Conservation (phyloP, 139 green algal species). For the Chlamydomonas sphaeroides region DNA sequence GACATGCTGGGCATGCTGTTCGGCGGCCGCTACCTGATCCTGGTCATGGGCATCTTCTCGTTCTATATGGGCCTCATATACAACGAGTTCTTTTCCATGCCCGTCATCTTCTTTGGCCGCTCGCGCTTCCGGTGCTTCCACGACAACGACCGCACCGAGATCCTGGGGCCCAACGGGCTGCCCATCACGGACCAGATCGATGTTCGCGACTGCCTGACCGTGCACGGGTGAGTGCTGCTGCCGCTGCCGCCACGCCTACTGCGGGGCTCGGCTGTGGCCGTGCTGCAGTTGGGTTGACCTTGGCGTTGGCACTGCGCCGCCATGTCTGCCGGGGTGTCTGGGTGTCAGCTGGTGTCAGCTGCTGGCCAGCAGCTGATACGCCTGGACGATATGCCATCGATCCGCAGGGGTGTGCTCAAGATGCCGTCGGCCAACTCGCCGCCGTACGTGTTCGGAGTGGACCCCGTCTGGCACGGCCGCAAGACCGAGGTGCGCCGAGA, state of each 20-base stretch:
- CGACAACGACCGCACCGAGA: background rate
- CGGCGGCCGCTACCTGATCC: slow-evolving; percentile 85
- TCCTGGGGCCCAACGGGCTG: background rate
- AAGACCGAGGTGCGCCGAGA: slow-evolving; percentile 83
- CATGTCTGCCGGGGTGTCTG: too few relatives aligned
- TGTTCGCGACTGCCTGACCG: slow-evolving; percentile 7
- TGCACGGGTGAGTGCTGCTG: background rate
- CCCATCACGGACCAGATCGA: slow-evolving; percentile 17
- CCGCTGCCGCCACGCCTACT: too few relatives aligned
- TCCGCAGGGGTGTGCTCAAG: background rate
- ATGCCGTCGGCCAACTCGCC: slow-evolving; percentile 10
- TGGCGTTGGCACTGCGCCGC: too few relatives aligned
- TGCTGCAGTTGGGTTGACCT: too few relatives aligned
- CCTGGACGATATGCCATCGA: too few relatives aligned
- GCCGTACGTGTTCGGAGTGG: slow-evolving; percentile 89
- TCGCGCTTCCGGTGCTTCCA: slow-evolving; percentile 35
- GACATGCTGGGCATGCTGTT: slow-evolving; percentile 46
- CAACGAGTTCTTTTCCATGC: slow-evolving; percentile 98
- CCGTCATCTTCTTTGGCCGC: slow-evolving; percentile 89
- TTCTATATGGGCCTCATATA: slow-evolving; percentile 96
- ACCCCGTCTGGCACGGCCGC: slow-evolving; percentile 95
- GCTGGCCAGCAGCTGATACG: too few relatives aligned
- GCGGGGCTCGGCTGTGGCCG: too few relatives aligned
- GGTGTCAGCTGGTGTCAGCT: too few relatives aligned
- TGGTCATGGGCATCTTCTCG: slow-evolving; percentile 95